phyloP scores from a whole-genome alignment of 805 yeast genomes.

The Zygoascus flipseniorum region DNA sequence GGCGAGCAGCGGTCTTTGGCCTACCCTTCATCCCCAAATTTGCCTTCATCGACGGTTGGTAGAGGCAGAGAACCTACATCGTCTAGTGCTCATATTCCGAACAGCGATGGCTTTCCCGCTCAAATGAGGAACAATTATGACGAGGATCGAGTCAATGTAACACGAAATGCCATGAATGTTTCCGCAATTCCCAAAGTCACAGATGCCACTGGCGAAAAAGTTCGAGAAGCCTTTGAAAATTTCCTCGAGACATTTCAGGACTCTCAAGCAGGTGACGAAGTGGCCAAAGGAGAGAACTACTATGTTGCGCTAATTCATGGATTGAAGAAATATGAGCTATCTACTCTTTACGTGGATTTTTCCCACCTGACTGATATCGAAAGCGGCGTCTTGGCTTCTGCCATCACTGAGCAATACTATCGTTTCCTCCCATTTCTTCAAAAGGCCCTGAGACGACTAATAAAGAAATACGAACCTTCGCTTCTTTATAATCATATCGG shows the following conservation, averaged over 20 bases:
- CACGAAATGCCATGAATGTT: slow-evolving; percentile 4
- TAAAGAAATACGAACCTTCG: slow-evolving; percentile 68
- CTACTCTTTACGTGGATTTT: slow-evolving; percentile 79
- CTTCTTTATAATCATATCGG: slow-evolving; percentile 35
- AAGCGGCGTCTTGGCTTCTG: slow-evolving; percentile 61
- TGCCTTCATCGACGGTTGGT: neutral
- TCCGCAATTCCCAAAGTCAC: slow-evolving; percentile 73
- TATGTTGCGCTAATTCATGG: slow-evolving; percentile 76
- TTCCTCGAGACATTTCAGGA: slow-evolving; percentile 63
- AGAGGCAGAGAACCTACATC: slow-evolving; percentile 1
- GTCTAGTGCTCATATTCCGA: neutral
- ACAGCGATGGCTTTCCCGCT: slow-evolving; percentile 2
- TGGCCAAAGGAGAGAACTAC: slow-evolving; percentile 40
- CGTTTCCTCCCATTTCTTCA: slow-evolving; percentile 82
- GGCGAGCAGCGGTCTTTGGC: neutral
- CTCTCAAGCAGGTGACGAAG: slow-evolving; percentile 28
- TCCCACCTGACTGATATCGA: slow-evolving; percentile 66
- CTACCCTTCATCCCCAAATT: slow-evolving; percentile 7
- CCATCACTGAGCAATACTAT: slow-evolving; percentile 85
- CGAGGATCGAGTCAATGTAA: slow-evolving; percentile 5
- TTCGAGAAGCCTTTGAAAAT: slow-evolving; percentile 80
- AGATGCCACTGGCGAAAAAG: slow-evolving; percentile 90
- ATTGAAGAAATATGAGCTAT: slow-evolving; percentile 65
- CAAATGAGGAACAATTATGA: neutral
- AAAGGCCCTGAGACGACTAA: slow-evolving; percentile 62